Base-by-base conservation (phyloP, 148 eudicot species). In the Dianthus caryophyllus region DNA sequence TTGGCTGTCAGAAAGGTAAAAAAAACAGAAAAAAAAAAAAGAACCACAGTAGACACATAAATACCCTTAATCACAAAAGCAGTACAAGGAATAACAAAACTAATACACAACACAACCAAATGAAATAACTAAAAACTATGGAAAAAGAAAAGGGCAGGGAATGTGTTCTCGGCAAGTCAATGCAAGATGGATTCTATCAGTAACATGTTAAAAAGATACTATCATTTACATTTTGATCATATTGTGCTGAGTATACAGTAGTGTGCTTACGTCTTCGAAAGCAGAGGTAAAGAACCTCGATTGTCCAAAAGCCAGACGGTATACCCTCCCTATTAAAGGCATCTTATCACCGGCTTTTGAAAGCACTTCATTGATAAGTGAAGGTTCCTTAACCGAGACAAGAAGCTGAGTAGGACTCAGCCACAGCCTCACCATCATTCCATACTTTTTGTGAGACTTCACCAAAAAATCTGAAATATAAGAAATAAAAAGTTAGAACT, bases 201-300 rank as follows among this genome's bases (percentile, higher is more conserved):
- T 26, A 56, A 11, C 60, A 56, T 56, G 6, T 25, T 6, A 24
- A 8, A 56, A 25, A 54, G 16, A 54, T 21, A 20, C 14, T 26
- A 56, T 0, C 59, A 27, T 29, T 13, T 16, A 33, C 46, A 11
- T 20, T 7, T 22, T 48, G 27, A 1, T 17, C n/a, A 0, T 4
- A 4, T 29, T 27, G 17, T 6, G 1, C 9, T 13, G 2, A 57
- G 11, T 29, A 43, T 2, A 24, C 14, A 39, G 15, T 38, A 9
- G 21, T 25, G 55, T 18, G 31, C 67, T 50, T 59, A 84, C 87
- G 83, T 76, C 75, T 36, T 71, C 72, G 58, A 76, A 84, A n/a
- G 87, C 73, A 17, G 87, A 81, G 65, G 76, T 61, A 68, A 84
- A 84, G 56, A 84, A 76, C 73, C 81, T 84, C 55, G 84, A 78